Evolutionary conservation across 176 grass and related monocot species (phyloP), one percentile per base, ranked within the genome.

Genomic region (Carex cristatella): DNA sequence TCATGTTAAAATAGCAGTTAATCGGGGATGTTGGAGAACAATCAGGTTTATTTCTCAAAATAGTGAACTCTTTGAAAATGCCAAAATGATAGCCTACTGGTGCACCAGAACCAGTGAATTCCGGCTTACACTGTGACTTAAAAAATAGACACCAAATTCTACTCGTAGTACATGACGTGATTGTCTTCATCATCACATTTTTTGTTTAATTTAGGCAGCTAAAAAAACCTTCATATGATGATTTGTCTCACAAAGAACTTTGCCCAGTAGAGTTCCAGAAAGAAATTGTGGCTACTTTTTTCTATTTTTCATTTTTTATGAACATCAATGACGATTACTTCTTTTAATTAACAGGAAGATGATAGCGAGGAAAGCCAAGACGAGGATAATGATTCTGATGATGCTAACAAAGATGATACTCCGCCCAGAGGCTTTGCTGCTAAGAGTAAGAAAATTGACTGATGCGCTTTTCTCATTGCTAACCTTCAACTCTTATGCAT

Each of bases 401-500:
- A 84, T 89, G 85, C 76, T 67, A 27, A 80, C 72, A 62, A 64
- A 7, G 28, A 66, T 32, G 87, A 87, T 81, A 83, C 65, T 54
- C 90, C 84, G 69, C 84, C 82, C 62, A 89, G 86, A 53, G 67
- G 56, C 7, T 89, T 92, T 92, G 71, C 90, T 86, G 85, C 86
- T 85, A 91, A 98, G 90, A 93, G 93, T 95, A 89, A 95, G 91
- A 40, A 40, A 77, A 60, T 16, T 92, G 40, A 44, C 33, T n/a
- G 12, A 15, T 64, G 31, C 27, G 46, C 33, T 83, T 65, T 58
- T 69, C 64, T 65, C 62, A 49, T 91, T 54, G 28, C 30, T 9
- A 82, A 54, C 19, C 11, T 83, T 14, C 31, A 69, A 44, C 38
- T 66, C 59, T 64, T 46, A 10, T 33, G 23, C 30, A 10, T 78